These are phyloP conservation scores for Fusarium nodosum DNA, from an alignment of 2,329 filamentous ascomycete genomes.

Conservation along the genomic window DNA sequence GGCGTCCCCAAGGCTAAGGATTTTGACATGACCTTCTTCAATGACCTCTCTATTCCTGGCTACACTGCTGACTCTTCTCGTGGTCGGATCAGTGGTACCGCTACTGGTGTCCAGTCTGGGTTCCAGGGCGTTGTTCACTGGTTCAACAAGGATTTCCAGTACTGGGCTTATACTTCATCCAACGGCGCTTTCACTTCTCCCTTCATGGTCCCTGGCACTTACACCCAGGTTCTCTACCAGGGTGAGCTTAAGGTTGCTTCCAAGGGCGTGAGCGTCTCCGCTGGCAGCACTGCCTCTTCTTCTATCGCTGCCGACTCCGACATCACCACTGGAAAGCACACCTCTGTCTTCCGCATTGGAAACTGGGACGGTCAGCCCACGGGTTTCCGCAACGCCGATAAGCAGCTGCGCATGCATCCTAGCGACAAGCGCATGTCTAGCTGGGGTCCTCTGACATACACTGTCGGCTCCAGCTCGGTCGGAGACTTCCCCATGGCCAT, in stretches of 20 bases:
- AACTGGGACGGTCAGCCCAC: slow-evolving; percentile 74
- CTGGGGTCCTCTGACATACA: slow-evolving; percentile 73
- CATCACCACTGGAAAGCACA: slow-evolving; percentile 61
- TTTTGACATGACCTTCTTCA: slow-evolving; percentile 71
- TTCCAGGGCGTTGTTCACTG: slow-evolving; percentile 74
- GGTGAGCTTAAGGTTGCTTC: slow-evolving; percentile 68
- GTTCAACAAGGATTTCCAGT: slow-evolving; percentile 73
- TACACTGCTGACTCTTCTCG: slow-evolving; percentile 69
- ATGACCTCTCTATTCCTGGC: slow-evolving; percentile 67
- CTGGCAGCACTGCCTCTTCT: slow-evolving; percentile 62
- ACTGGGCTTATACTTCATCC: slow-evolving; percentile 71
- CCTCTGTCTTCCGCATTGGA: slow-evolving; percentile 73
- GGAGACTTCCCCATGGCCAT: slow-evolving; percentile 75
- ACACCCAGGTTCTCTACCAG: slow-evolving; percentile 76
- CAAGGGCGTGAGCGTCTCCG: slow-evolving; percentile 62
- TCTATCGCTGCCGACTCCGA: slow-evolving; percentile 64
- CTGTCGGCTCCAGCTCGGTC: slow-evolving; percentile 66
- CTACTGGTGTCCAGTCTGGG: slow-evolving; percentile 65
- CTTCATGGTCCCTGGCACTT: slow-evolving; percentile 75
- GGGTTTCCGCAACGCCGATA: slow-evolving; percentile 76
- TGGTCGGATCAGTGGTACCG: slow-evolving; percentile 72
- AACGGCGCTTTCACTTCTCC: slow-evolving; percentile 72
- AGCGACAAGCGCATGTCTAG: slow-evolving; percentile 73
- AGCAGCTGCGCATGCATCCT: slow-evolving; percentile 77
- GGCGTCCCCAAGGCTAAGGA: slow-evolving; percentile 64